A percentile compares a stretch with the other conserved stretches of the same genome.
Evolutionary conservation across 768 basidiomycete genomes (phyloP).

Genomic region (Leucosporidium scottii): DNA sequence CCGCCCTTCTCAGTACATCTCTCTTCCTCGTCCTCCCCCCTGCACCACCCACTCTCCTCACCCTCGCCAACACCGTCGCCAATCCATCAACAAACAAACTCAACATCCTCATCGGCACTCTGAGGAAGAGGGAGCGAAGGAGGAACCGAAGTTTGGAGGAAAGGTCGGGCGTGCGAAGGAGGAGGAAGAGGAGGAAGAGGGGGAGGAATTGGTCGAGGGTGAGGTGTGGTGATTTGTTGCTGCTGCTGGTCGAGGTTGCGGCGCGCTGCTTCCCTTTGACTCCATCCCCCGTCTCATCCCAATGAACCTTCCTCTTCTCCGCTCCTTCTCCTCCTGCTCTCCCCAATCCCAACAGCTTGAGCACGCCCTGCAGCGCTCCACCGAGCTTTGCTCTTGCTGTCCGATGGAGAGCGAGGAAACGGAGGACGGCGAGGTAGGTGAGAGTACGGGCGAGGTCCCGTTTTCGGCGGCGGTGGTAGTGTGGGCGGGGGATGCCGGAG

Average conservation of each 20-base stretch:
- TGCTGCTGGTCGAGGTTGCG: too few relatives aligned
- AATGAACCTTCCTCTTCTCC: slow-evolving; percentile 17
- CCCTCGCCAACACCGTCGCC: not conserved
- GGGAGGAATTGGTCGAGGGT: slow-evolving; percentile 12
- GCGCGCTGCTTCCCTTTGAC: not conserved
- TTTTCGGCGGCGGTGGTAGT: slow-evolving; percentile 32
- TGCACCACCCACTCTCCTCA: not conserved
- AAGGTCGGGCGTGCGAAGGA: slow-evolving; percentile 19
- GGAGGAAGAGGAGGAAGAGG: slow-evolving; percentile 17
- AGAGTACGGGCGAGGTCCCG: slow-evolving; percentile 36
- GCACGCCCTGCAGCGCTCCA: not conserved
- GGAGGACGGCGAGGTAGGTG: slow-evolving; percentile 36
- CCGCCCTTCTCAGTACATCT: not conserved
- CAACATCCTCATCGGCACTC: not conserved
- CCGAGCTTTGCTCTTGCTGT: not conserved
- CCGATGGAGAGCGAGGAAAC: slow-evolving; percentile 35
- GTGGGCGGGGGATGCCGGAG: slow-evolving; percentile 18
- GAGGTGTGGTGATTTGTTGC: not conserved
- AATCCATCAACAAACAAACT: not conserved
- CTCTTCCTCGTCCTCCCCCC: not conserved
- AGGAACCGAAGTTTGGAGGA: slow-evolving; percentile 10
- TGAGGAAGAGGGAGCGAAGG: not conserved
- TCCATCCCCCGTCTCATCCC: not conserved
- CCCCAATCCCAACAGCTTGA: not conserved
- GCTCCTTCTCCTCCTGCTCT: not conserved